phyloP scores from a whole-genome alignment of 352 stramenopile species.

The Phytophthora uliginosa region DNA sequence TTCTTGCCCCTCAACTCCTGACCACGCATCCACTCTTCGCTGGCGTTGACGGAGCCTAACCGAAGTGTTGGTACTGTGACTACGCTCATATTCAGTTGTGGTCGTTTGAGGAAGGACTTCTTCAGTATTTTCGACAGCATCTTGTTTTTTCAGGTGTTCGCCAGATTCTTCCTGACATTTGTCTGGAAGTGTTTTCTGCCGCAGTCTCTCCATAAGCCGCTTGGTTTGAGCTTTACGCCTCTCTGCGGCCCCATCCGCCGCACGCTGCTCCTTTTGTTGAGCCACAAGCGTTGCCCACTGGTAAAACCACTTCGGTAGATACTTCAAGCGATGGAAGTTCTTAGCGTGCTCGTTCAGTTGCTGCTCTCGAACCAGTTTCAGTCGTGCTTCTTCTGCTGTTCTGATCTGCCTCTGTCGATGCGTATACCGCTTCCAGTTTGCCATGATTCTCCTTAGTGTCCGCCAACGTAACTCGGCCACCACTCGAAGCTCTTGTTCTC shows the following conservation, averaged over 20 bases:
- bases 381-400: constrained; percentile 21
- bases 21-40: neutral
- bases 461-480: constrained; percentile 35
- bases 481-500: constrained; percentile 25
- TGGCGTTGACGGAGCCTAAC: neutral
- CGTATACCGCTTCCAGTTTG: constrained; percentile 32
- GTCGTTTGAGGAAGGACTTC: neutral
- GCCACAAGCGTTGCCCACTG: constrained; percentile 42
- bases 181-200: constrained; percentile 17
- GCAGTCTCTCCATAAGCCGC: constrained; percentile 47
- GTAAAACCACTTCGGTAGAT: constrained; percentile 63
- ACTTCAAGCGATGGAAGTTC: constrained; percentile 45
- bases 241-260: constrained; percentile 29
- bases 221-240: constrained; percentile 50
- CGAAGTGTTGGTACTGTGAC: neutral
- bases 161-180: neutral
- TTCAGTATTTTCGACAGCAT: neutral
- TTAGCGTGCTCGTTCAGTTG: constrained; percentile 38
- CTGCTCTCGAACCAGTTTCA: constrained; percentile 28
- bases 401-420: constrained; percentile 11
- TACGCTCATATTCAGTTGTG: neutral
- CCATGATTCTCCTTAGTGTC: constrained; percentile 22
- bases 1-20: neutral
- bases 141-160: neutral
- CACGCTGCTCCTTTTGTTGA: constrained; percentile 40